These are phyloP conservation scores for Cyberlindnera subsufficiens DNA, from an alignment of 805 yeast species.

Conservation along the genomic window DNA sequence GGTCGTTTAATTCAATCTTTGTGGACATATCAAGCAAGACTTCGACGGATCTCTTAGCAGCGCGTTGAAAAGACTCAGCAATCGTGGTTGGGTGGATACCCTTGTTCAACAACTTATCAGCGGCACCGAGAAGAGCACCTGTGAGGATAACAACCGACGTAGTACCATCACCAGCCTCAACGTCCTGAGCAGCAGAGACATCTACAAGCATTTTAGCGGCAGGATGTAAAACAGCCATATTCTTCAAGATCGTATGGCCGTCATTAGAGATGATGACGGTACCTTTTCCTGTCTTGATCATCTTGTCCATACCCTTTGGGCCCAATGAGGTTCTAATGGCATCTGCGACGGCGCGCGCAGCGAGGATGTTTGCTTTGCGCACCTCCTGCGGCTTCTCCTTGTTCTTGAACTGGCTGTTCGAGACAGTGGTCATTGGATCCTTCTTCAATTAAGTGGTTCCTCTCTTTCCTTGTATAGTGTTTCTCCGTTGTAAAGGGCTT, in stretches of 20 bases:
- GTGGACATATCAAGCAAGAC: constrained; percentile 80
- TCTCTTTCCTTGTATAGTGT: constrained; percentile 26
- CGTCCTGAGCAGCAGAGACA: constrained; percentile 95
- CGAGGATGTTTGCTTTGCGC: constrained; percentile 92
- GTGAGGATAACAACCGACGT: constrained; percentile 95
- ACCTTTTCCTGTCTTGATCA: constrained; percentile 92
- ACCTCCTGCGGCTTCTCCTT: constrained; percentile 98
- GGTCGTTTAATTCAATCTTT: constrained; percentile 71
- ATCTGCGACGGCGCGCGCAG: constrained; percentile 99
- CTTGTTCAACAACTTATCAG: constrained; percentile 80
- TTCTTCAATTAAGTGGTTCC: too few relatives aligned
- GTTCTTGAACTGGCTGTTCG: constrained; percentile 86
- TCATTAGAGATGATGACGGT: constrained; percentile 95
- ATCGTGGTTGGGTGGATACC: constrained; percentile 95
- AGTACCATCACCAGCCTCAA: constrained; percentile 99
- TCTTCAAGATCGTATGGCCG: constrained; percentile 94
- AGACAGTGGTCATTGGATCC: constrained; percentile 15
- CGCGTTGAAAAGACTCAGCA: constrained; percentile 90
- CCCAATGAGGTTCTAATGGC: constrained; percentile 91
- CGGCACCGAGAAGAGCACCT: constrained; percentile 92
- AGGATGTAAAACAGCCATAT: constrained; percentile 98
- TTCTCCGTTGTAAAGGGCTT: too few relatives aligned
- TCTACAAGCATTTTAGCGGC: constrained; percentile 99
- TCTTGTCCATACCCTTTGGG: constrained; percentile 99
- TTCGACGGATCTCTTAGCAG: constrained; percentile 78